These are phyloP conservation scores for Mycena polygramma DNA, from an alignment of 768 basidiomycete species.

Conservation along the genomic window DNA sequence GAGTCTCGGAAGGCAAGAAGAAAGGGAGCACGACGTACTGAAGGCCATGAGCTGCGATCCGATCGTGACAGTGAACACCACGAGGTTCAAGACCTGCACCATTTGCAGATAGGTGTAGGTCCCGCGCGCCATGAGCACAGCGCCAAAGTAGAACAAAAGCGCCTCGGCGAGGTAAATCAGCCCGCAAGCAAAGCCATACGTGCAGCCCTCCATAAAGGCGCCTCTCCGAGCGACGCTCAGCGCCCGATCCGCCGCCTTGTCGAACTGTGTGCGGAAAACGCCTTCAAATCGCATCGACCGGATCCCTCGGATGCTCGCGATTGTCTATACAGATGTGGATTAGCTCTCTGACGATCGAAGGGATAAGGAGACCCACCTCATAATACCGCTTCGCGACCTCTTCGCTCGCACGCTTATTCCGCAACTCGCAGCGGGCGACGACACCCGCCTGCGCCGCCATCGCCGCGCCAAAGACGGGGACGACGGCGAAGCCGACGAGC, in stretches of 20 bases:
- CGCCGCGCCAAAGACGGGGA: constrained; percentile 81
- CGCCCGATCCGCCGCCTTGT: constrained; percentile 70
- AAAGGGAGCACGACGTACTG: neutral
- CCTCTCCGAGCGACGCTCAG: constrained; percentile 69
- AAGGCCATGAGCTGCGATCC: constrained; percentile 29
- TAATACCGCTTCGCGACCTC: constrained; percentile 88
- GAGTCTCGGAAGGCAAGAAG: neutral
- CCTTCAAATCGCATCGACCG: constrained; percentile 87
- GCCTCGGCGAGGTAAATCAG: constrained; percentile 26
- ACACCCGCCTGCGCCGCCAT: constrained; percentile 84
- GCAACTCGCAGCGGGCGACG: constrained; percentile 76
- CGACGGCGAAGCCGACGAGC: constrained; percentile 88
- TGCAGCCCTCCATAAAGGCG: constrained; percentile 22
- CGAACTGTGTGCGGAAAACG: constrained; percentile 79
- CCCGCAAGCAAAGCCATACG: constrained; percentile 22
- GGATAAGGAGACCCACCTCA: constrained; percentile 66
- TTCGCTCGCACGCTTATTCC: constrained; percentile 90
- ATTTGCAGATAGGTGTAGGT: constrained; percentile 25
- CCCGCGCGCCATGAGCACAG: constrained; percentile 21
- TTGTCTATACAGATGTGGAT: constrained; percentile 57
- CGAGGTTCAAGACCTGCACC: constrained; percentile 24
- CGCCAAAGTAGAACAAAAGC: constrained; percentile 26
- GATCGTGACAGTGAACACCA: constrained; percentile 28
- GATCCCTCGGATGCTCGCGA: constrained; percentile 89
- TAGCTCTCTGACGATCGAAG: constrained; percentile 17